Percentiles rank a stretch among this genome's conserved stretches.
phyloP scores from a whole-genome alignment of 352 stramenopile species.

The Globisporangium splendens region DNA sequence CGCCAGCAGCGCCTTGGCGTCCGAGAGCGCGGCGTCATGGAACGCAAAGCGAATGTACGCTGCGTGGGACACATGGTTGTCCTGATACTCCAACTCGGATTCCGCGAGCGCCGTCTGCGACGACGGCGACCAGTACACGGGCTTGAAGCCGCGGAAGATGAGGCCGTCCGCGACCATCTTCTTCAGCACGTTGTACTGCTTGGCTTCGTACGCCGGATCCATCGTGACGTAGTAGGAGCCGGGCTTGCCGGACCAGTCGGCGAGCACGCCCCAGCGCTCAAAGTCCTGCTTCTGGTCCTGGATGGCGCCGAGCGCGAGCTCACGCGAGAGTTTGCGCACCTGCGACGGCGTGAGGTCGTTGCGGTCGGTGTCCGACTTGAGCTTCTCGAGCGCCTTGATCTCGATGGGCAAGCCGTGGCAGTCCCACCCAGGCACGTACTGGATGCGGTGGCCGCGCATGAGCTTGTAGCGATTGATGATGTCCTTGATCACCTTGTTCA shows the following conservation, averaged over 20 bases:
- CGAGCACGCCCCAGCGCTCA: constrained; percentile 93
- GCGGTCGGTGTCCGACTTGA: constrained; percentile 58
- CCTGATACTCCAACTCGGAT: constrained; percentile 98
- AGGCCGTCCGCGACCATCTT: constrained; percentile 95
- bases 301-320: constrained; percentile 93
- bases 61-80: constrained; percentile 95
- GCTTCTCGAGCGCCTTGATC: constrained; percentile 95
- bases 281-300: constrained; percentile 91
- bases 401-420: constrained; percentile 99
- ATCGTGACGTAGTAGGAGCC: constrained; percentile 94
- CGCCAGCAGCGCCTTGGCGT: constrained; percentile 21
- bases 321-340: constrained; percentile 88
- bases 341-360: constrained; percentile 80
- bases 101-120: constrained; percentile 97
- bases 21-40: constrained; percentile 14
- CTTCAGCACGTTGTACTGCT: constrained; percentile 96
- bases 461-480: constrained; percentile 97
- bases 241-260: constrained; percentile 72
- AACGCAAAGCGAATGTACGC: constrained; percentile 92
- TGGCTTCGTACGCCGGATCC: constrained; percentile 93
- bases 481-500: constrained; percentile 96
- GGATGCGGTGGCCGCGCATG: constrained; percentile 90
- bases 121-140: constrained; percentile 98
- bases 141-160: constrained; percentile 97
- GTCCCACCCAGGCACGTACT: constrained; percentile 98